Percentiles rank a stretch among this genome's conserved stretches.
Conservation (phyloP, 805 yeast species). For the Metahyphopichia silvanorum region DNA sequence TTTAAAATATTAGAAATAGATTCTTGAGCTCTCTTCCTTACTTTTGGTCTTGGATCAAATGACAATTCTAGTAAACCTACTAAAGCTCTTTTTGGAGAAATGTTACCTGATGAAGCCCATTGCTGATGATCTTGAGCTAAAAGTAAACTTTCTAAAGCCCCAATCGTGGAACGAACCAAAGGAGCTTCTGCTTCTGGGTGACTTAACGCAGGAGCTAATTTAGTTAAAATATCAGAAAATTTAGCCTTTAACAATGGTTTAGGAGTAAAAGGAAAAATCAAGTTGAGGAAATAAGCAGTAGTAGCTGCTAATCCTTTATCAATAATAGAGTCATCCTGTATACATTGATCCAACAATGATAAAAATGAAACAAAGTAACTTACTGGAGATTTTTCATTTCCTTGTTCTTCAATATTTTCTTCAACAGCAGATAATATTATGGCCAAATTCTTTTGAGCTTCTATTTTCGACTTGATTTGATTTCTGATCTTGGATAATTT, state of each 20-base stretch:
- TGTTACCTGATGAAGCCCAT: slow-evolving; percentile 61
- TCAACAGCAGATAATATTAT: slow-evolving; percentile 85
- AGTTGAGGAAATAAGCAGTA: slow-evolving; percentile 76
- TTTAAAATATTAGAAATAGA: slow-evolving; percentile 65
- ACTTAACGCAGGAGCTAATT: slow-evolving; percentile 78
- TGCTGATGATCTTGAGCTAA: slow-evolving; percentile 75
- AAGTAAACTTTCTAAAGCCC: slow-evolving; percentile 76
- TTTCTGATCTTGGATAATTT: slow-evolving; percentile 64
- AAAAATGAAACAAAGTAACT: slow-evolving; percentile 85
- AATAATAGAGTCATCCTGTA: slow-evolving; percentile 44
- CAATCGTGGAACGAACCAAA: slow-evolving; percentile 75
- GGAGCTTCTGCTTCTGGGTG: slow-evolving; percentile 73
- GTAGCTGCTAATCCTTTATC: slow-evolving; percentile 69
- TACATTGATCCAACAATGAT: slow-evolving; percentile 74
- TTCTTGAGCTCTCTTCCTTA: slow-evolving; percentile 91
- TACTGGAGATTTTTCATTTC: slow-evolving; percentile 60
- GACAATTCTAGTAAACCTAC: slow-evolving; percentile 74
- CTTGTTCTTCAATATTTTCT: slow-evolving; percentile 72
- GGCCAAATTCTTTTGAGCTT: slow-evolving; percentile 84
- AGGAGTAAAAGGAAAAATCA: slow-evolving; percentile 73
- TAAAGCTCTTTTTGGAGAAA: slow-evolving; percentile 80
- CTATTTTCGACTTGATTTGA: slow-evolving; percentile 75
- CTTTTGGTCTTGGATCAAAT: slow-evolving; percentile 89
- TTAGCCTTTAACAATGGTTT: slow-evolving; percentile 65
- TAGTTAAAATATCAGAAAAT: slow-evolving; percentile 73